A percentile compares a stretch with the other conserved stretches of the same genome.
phyloP scores from a whole-genome alignment of 192 early-diverging fungal species.

The Coemansia sp. region DNA sequence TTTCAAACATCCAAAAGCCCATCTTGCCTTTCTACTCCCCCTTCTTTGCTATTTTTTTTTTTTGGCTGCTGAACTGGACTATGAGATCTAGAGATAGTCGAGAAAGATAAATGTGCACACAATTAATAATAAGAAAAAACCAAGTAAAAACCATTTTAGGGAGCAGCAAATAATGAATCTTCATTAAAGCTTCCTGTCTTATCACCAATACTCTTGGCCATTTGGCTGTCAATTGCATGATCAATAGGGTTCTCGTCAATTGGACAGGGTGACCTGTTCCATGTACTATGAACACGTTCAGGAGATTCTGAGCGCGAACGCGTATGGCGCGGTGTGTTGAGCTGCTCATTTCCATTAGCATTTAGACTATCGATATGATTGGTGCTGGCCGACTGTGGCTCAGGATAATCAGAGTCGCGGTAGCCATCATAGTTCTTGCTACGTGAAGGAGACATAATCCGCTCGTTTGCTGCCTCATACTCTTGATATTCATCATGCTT shows the following conservation, averaged over 20 bases:
- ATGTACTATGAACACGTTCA: conserved; percentile 3
- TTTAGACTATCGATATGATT: background rate
- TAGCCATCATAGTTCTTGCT: conserved; percentile 1
- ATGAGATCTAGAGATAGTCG: too few relatives aligned
- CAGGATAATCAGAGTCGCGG: background rate
- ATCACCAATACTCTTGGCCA: background rate
- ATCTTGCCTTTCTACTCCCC: background rate
- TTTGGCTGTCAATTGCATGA: conserved; percentile 1
- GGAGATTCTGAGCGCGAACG: conserved; percentile 9
- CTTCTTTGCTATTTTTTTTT: background rate
- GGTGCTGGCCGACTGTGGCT: conserved; percentile 3
- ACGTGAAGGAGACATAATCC: background rate
- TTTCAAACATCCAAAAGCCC: background rate
- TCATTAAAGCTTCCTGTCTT: conserved; percentile 7
- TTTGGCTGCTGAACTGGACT: too few relatives aligned
- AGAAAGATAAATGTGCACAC: background rate
- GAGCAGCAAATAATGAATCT: conserved; percentile 18
- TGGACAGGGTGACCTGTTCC: conserved; percentile 6
- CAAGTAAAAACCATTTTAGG: conserved; percentile 1
- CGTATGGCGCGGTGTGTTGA: conserved; percentile 1
- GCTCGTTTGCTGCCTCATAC: background rate
- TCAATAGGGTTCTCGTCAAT: conserved; percentile 1
- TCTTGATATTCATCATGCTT: background rate
- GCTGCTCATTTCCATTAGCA: background rate
- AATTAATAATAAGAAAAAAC: background rate